Conservation (phyloP, 768 basidiomycete species). For the Sistotremastrum suecicum region DNA sequence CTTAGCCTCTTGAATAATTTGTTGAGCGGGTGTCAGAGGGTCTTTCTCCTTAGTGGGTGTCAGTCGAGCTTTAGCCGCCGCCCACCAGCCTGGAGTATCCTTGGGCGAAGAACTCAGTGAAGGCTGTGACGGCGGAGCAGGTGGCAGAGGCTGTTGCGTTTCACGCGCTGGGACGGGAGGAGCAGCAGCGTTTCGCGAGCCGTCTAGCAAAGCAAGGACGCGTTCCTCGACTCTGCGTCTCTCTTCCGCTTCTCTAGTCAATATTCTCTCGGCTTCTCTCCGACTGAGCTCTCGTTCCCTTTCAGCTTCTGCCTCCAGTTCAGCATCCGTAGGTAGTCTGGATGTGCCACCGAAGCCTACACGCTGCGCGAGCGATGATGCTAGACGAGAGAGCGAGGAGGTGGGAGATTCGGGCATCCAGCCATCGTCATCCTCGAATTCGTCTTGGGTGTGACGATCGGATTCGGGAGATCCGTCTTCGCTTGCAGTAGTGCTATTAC, state of each 20-base stretch:
- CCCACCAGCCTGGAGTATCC: slow-evolving; percentile 58
- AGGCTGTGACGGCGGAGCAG: slow-evolving; percentile 49
- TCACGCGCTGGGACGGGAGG: background rate
- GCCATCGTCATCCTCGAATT: slow-evolving; percentile 22
- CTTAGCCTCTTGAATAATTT: slow-evolving; percentile 64
- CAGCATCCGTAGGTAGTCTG: slow-evolving; percentile 49
- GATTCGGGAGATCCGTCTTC: slow-evolving; percentile 26
- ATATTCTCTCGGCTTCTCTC: slow-evolving; percentile 64
- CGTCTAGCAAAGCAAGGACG: slow-evolving; percentile 59
- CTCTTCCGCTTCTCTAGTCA: slow-evolving; percentile 58
- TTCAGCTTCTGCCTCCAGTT: slow-evolving; percentile 70
- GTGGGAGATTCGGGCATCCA: slow-evolving; percentile 46
- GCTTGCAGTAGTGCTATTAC: slow-evolving; percentile 41
- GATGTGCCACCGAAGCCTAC: slow-evolving; percentile 34
- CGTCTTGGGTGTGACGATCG: slow-evolving; percentile 27
- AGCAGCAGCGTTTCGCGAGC: slow-evolving; percentile 15
- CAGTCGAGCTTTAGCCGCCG: slow-evolving; percentile 55
- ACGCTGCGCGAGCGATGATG: slow-evolving; percentile 59
- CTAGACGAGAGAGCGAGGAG: slow-evolving; percentile 61
- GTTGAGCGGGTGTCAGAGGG: slow-evolving; percentile 71
- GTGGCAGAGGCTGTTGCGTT: slow-evolving; percentile 25
- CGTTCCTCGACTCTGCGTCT: slow-evolving; percentile 55
- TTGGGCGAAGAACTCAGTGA: slow-evolving; percentile 54
- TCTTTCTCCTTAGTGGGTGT: slow-evolving; percentile 69
- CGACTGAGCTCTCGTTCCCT: slow-evolving; percentile 63